Evolutionary conservation across 768 basidiomycete species (phyloP).

Genomic region (Mycena chlorophos): DNA sequence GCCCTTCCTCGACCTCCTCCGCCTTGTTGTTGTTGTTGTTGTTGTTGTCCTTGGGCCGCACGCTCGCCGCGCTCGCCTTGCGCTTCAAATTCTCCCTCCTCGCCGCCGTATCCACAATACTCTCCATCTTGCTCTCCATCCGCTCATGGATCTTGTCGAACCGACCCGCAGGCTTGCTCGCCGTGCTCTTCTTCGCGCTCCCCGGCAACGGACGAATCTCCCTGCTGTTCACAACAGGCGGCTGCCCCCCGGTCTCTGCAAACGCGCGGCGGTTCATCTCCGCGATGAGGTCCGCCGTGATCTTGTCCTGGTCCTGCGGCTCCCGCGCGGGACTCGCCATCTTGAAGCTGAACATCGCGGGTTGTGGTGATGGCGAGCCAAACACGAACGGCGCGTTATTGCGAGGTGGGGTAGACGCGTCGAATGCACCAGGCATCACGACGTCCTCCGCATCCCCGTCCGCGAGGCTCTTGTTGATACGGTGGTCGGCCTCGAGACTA

Average conservation of each 20-base stretch:
- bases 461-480: slow-evolving; percentile 5
- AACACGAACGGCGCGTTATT: slow-evolving; percentile 62
- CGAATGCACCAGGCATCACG: slow-evolving; percentile 37
- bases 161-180: slow-evolving; percentile 31
- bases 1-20: slow-evolving; percentile 33
- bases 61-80: slow-evolving; percentile 46
- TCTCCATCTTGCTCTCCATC: slow-evolving; percentile 76
- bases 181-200: slow-evolving; percentile 30
- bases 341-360: slow-evolving; percentile 56
- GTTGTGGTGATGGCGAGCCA: slow-evolving; percentile 69
- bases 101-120: slow-evolving; percentile 51
- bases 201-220: slow-evolving; percentile 31
- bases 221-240: slow-evolving; percentile 15
- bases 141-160: slow-evolving; percentile 64
- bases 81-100: slow-evolving; percentile 41
- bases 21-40: too few relatives aligned
- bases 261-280: slow-evolving; percentile 80
- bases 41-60: slow-evolving; percentile 27
- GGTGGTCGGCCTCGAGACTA: slow-evolving; percentile 13
- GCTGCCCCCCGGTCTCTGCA: slow-evolving; percentile 50
- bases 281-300: slow-evolving; percentile 70
- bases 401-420: slow-evolving; percentile 7
- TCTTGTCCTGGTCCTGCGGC: slow-evolving; percentile 33
- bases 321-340: slow-evolving; percentile 7
- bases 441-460: slow-evolving; percentile 26